phyloP scores from a whole-genome alignment of 805 yeast genomes.

The Wickerhamomyces bisporus region DNA sequence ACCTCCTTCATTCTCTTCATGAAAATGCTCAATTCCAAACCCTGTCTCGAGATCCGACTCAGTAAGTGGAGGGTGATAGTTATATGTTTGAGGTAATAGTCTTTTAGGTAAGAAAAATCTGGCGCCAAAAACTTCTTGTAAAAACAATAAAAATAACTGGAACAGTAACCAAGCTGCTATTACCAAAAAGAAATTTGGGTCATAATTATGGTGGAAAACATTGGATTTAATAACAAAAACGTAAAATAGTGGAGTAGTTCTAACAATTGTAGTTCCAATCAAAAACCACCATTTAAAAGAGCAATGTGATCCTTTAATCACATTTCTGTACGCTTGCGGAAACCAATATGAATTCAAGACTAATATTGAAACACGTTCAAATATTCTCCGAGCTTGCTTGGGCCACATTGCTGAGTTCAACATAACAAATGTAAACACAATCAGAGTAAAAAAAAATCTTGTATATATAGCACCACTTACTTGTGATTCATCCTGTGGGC shows the following conservation, averaged over 20 bases:
- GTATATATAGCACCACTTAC: conserved; percentile 55
- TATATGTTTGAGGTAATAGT: conserved; percentile 74
- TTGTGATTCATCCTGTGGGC: conserved; percentile 43
- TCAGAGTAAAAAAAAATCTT: conserved; percentile 47
- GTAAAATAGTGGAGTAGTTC: conserved; percentile 64
- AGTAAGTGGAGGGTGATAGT: conserved; percentile 68
- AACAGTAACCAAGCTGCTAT: conserved; percentile 50
- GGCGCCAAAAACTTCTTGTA: conserved; percentile 71
- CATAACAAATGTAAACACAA: conserved; percentile 52
- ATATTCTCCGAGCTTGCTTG: conserved; percentile 40
- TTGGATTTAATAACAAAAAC: conserved; percentile 47
- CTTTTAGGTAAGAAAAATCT: conserved; percentile 77
- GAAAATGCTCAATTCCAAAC: conserved; percentile 47
- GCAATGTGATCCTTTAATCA: conserved; percentile 59
- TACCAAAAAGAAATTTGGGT: conserved; percentile 41
- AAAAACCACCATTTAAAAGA: conserved; percentile 73
- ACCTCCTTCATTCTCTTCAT: conserved; percentile 26
- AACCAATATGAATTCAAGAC: conserved; percentile 72
- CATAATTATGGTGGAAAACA: conserved; percentile 67
- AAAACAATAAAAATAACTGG: conserved; percentile 53
- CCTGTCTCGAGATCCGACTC: conserved; percentile 59
- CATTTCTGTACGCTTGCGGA: conserved; percentile 82
- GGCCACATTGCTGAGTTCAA: conserved; percentile 64
- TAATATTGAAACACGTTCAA: conserved; percentile 53
- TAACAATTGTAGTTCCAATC: conserved; percentile 56